Evolutionary conservation across 108 stramenopile species (phyloP), one percentile per base, ranked within the genome.

Genomic region (Fistulifera pelliculosa): DNA sequence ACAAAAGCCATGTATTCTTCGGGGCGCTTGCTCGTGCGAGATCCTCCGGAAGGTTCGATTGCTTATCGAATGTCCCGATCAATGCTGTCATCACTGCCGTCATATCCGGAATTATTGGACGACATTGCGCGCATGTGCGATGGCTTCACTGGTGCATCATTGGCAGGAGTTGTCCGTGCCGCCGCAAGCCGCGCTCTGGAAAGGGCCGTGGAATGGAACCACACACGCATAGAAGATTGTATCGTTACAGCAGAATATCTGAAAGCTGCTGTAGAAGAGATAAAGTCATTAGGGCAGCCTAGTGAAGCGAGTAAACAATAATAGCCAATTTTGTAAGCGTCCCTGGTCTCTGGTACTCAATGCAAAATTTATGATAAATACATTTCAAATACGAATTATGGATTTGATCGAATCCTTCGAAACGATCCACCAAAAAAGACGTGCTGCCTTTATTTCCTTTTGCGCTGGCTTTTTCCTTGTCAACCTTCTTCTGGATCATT

Each of bases 131-230:
- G 51, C n/a, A 54, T 74, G 44, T 80, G 80, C 44, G 83, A 91
- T 49, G 83, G 81, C 10, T 79, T 86, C 54, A 78, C 78, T 1
- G 89, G 89, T n/a, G 89, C 89, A 28, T 70, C 72, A 2, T 52
- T 91, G 2, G 85, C 85, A 42, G 85, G 83, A 31, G 83, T 87
- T 11, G 71, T 79, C 22, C 60, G 89, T 38, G 89, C 89, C 14
- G 89, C 89, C 0, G 89, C 89, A 41, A 81, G 80, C 54, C 80
- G 78, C 17, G 68, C 74, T 11, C 59, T 87, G 47, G 85, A 91
- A 63, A 54, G 85, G 39, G 83, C 83, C 27, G 85, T 91, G 0
- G 61, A 62, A 55, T 56, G 18, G 40, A 41, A 2, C 18, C 18
- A 38, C 24, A 47, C 21, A 23, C 47, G 38, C 31, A 78, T 86